Base-by-base conservation (phyloP, 2,329 filamentous ascomycete species). In the Venturia carpophila region DNA sequence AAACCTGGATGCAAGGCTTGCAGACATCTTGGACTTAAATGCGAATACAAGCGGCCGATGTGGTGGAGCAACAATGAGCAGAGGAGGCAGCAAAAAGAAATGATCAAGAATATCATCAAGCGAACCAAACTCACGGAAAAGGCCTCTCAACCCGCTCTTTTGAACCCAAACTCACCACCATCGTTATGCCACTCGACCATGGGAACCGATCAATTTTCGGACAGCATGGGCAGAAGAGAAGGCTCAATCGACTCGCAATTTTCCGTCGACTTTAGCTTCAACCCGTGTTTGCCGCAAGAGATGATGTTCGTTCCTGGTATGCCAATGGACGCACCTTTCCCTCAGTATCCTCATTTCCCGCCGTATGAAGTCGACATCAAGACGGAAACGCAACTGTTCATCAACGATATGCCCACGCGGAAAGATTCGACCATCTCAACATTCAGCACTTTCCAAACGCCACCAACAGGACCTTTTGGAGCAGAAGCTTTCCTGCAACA, bases 61-160 rank as follows among this genome's bases (percentile, higher is more conserved):
- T 99, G 94, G 94, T 99, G 94, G 94, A 90, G 88, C 78, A 97
- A 94, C 82, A 89, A 90, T 73, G 92, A 96, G 68, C 86, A 89
- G 73, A 84, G 94, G 70, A 86, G 88, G 71, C 80, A 87, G 65
- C 91, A 97, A 76, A 99, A 97, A 80, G 94, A 97, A 74, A 81
- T 88, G 70, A 96, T 99, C 83, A 99, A 99, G 83, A 88, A 89
- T 77, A 91, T 93, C 77, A 97, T 99, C 82, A 97, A 96, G 85
- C 86, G 88, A 75, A 97, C 94, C 75, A 97, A 97, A 84, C 83
- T 95, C 70, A 87, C 87, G 34, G 93, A 97, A 79, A 96, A 96
- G 85, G 64, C 56, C n/a, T 82, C 86, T 63, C 78, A 82, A 63
- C 74, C 77, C 69, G 76, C 79, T 70, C 71, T 74, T 55, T 76